phyloP scores from a whole-genome alignment of 2,329 filamentous ascomycete species.

The Penicillium sclerotiorum region DNA sequence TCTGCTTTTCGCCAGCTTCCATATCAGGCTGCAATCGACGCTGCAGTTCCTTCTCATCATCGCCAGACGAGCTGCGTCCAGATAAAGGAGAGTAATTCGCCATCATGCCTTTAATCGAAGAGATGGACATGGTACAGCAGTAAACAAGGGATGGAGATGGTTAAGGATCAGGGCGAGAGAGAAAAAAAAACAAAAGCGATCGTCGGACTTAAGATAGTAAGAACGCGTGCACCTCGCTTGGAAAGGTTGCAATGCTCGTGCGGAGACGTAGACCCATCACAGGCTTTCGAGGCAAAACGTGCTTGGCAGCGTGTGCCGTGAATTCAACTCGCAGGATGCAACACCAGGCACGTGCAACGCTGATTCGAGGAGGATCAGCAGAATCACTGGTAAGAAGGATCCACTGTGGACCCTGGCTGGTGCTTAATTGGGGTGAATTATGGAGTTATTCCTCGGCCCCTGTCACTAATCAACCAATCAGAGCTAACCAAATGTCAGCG shows the following conservation, averaged over 20 bases:
- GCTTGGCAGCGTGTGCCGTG: constrained; percentile 14
- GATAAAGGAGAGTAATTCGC: constrained; percentile 31
- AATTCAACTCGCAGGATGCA: constrained; percentile 7
- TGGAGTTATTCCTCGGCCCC: no score
- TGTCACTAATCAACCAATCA: constrained; percentile 9
- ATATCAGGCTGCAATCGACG: constrained; percentile 21
- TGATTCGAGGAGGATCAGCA: constrained; percentile 21
- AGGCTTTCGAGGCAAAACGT: constrained; percentile 26
- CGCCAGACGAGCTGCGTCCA: constrained; percentile 19
- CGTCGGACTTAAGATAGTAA: constrained; percentile 10
- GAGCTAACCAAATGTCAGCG: not conserved
- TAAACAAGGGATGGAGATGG: constrained; percentile 9
- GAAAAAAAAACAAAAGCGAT: not conserved
- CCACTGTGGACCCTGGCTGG: not conserved
- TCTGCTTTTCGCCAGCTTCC: constrained; percentile 14
- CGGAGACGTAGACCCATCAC: constrained; percentile 16
- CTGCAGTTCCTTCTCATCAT: constrained; percentile 33
- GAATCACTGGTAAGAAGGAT: not conserved
- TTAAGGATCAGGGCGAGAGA: constrained; percentile 1
- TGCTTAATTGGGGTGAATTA: no score
- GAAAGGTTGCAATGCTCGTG: constrained; percentile 11
- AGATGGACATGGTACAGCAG: constrained; percentile 39
- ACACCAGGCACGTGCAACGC: constrained; percentile 23
- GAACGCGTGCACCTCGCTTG: constrained; percentile 11
- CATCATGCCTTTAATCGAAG: constrained; percentile 32